Base-by-base conservation (phyloP, 1,284 basidiomycete genomes). In the Ustilago hordei region DNA sequence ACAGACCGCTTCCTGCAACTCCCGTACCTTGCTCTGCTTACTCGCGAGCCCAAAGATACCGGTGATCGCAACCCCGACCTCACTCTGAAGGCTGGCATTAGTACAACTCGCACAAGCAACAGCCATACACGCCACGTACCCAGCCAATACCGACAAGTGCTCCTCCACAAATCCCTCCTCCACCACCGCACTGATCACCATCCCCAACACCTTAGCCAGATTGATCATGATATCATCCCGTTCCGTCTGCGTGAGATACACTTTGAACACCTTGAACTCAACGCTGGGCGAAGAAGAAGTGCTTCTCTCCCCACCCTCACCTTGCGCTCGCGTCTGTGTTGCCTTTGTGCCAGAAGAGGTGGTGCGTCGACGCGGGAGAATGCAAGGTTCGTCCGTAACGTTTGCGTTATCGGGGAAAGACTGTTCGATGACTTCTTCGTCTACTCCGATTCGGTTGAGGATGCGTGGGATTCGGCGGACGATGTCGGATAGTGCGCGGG, bases 161-260 rank as follows among this genome's bases (percentile, higher is more conserved):
- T 58, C 41, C 28, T 23, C 48, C 13, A 57, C 41, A n/a, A 65
- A 48, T 9, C n/a, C 19, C 1, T 6, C 23, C 4, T 48, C 31
- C 9, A 2, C 15, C 3, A 28, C 6, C 4, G 62, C 60, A 32
- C 12, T 3, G 6, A 36, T 41, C 12, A 70, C 45, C 52, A 61
- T 54, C 5, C 57, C 34, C 23, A 68, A 23, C 57, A 69, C 32
- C 9, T 59, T 60, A 0, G 68, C 64, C 12, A 76, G 65, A 31
- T 60, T 64, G 38, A 53, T 48, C 8, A 76, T 23, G 34, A 71
- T 45, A 2, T 76, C 61, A 36, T 71, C 65, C 52, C 69, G 48
- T 45, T 76, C 74, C 8, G 52, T 47, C 13, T 68, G 69, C 7
- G 74, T 71, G 17, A 76, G 55, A 41, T 75, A 69, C 23, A 48